Conservation (phyloP, 2,329 filamentous ascomycete genomes). For the Pseudopyricularia javanii region DNA sequence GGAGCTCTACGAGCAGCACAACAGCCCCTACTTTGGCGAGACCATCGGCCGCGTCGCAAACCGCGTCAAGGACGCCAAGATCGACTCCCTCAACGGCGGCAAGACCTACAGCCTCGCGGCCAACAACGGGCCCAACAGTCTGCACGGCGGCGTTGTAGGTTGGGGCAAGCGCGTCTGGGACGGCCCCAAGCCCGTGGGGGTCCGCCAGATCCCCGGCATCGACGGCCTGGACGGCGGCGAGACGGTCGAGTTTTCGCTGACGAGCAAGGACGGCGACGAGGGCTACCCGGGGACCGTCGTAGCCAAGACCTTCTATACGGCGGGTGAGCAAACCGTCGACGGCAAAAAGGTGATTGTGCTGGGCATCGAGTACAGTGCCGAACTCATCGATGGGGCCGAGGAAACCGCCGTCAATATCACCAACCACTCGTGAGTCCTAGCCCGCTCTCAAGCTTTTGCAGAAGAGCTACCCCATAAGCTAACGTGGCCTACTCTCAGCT, state of each 20-base stretch:
- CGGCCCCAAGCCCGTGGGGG: slow-evolving; percentile 54
- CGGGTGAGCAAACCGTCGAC: slow-evolving; percentile 51
- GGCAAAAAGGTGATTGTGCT: slow-evolving; percentile 55
- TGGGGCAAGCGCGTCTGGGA: slow-evolving; percentile 75
- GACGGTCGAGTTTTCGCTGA: slow-evolving; percentile 51
- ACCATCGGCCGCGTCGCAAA: slow-evolving; percentile 84
- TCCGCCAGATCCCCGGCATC: slow-evolving; percentile 34
- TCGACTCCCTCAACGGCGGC: slow-evolving; percentile 57
- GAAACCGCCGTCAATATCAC: slow-evolving; percentile 90
- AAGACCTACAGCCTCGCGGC: slow-evolving; percentile 56
- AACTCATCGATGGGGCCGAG: slow-evolving; percentile 65
- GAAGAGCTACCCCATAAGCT: neutral
- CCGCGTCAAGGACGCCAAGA: slow-evolving; percentile 59
- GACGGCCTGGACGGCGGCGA: slow-evolving; percentile 46
- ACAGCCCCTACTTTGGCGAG: slow-evolving; percentile 76
- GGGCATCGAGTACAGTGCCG: slow-evolving; percentile 80
- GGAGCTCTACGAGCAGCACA: slow-evolving; percentile 63
- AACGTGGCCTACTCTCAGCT: slow-evolving; percentile 23
- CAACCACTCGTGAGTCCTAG: slow-evolving; percentile 66
- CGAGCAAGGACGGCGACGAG: slow-evolving; percentile 73
- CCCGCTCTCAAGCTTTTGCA: neutral
- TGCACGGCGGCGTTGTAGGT: slow-evolving; percentile 61
- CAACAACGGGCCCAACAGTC: slow-evolving; percentile 67
- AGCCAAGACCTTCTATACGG: slow-evolving; percentile 65
- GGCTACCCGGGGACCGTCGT: slow-evolving; percentile 82